Conservation (phyloP, 305 asterid species). For the Plantago rigida region DNA sequence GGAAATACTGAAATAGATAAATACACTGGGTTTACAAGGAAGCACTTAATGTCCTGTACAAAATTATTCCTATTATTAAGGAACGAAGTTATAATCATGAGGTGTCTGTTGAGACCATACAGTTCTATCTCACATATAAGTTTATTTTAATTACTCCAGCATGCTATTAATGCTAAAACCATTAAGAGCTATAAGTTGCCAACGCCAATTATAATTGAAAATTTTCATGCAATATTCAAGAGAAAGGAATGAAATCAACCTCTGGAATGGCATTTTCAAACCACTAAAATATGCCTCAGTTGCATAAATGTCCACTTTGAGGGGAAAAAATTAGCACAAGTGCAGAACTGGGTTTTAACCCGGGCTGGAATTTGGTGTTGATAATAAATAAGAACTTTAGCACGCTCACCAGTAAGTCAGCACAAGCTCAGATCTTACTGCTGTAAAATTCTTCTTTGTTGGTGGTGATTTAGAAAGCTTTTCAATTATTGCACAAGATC, state of each 20-base stretch:
- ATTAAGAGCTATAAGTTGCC: too few relatives aligned
- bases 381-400: not conserved
- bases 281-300: constrained; percentile 7
- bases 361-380: constrained; percentile 4
- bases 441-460: not conserved
- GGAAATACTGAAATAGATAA: too few relatives aligned
- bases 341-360: not conserved
- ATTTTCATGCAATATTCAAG: not conserved
- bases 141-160: too few relatives aligned
- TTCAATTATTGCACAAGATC: not conserved
- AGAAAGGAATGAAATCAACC: not conserved
- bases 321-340: not conserved
- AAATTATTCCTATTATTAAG: too few relatives aligned
- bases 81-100: too few relatives aligned
- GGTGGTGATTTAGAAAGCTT: not conserved
- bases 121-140: too few relatives aligned
- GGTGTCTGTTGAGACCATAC: too few relatives aligned
- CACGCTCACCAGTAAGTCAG: not conserved
- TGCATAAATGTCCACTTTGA: constrained; percentile 1
- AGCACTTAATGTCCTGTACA: too few relatives aligned
- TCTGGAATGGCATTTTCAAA: not conserved
- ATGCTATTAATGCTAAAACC: too few relatives aligned
- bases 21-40: too few relatives aligned
- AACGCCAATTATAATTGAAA: too few relatives aligned
- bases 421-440: not conserved